A percentile compares a stretch with the other conserved stretches of the same genome.
These are phyloP conservation scores for Pyrus pyrifolia DNA, from an alignment of 306 rosid genomes.

Conservation along the genomic window DNA sequence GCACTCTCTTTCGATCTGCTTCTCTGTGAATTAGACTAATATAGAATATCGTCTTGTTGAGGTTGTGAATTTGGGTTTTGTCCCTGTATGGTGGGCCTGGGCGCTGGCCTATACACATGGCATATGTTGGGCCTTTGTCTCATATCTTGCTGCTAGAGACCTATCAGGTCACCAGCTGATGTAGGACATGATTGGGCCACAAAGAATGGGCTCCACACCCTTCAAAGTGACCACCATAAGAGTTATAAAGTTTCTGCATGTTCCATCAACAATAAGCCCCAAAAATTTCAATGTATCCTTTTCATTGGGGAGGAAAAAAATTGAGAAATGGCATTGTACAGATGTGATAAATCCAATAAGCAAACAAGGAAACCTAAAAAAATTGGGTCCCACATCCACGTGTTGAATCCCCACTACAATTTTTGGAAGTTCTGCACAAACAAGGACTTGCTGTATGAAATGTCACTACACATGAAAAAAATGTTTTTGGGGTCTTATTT, in stretches of 20 bases:
- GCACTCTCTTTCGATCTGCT: not conserved
- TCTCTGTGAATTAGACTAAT: not conserved
- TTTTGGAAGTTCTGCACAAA: conserved; percentile 14
- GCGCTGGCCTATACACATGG: not conserved
- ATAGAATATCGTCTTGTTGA: not conserved
- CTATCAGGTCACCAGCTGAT: too few species aligned
- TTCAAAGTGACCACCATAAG: not conserved
- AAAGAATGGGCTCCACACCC: not conserved
- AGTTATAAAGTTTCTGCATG: not conserved
- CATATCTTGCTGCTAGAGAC: not conserved
- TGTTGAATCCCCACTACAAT: conserved; percentile 24
- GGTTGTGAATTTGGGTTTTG: not conserved
- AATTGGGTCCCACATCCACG: conserved; percentile 22
- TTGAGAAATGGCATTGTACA: not conserved
- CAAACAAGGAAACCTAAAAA: not conserved
- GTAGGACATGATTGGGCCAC: not conserved
- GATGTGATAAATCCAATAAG: not conserved
- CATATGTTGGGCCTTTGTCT: not conserved
- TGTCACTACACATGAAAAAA: conserved; percentile 2
- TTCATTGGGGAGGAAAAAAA: not conserved
- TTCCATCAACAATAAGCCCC: not conserved
- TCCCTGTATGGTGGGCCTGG: not conserved
- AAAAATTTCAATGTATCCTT: too few species aligned
- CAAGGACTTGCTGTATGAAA: conserved; percentile 15
- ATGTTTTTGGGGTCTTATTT: not conserved